Evolutionary conservation across 73 alveolate genomes (phyloP).

Genomic region (Durusdinium trenchii): DNA sequence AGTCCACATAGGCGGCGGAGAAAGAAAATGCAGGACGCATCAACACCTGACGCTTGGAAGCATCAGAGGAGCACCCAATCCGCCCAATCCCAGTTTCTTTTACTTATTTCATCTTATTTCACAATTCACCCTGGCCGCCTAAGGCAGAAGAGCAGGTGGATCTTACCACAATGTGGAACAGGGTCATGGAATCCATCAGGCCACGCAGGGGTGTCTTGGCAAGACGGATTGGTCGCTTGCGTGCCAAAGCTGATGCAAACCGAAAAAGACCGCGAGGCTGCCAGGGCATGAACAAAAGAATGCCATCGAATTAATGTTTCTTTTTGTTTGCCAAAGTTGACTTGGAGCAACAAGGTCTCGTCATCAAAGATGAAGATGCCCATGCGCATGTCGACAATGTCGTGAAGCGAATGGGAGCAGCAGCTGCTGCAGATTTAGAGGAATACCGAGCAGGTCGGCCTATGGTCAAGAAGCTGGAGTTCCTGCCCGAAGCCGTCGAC

Average conservation of each 20-base stretch:
- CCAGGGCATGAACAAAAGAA: too few relatives aligned
- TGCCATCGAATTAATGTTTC: too few relatives aligned
- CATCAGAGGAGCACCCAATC: not conserved
- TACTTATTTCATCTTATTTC: not conserved
- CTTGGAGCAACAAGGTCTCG: conserved; percentile 1
- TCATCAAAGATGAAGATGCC: conserved; percentile 93
- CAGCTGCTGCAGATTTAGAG: conserved; percentile 36
- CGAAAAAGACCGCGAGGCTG: too few relatives aligned
- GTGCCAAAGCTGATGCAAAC: too few relatives aligned
- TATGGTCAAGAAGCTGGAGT: conserved; percentile 76
- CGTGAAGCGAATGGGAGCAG: conserved; percentile 19
- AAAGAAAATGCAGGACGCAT: not conserved
- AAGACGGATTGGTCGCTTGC: not conserved
- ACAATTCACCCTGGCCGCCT: not conserved
- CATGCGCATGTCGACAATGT: conserved; percentile 59
- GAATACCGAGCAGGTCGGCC: not conserved
- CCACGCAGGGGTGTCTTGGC: conserved; percentile 80
- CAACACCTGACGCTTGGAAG: not conserved
- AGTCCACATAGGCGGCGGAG: not conserved
- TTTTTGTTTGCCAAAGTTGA: not conserved
- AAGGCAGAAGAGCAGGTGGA: not conserved
- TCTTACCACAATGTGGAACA: conserved; percentile 30
- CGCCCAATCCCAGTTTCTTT: not conserved
- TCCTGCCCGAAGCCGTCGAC: conserved; percentile 79
- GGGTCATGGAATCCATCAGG: conserved; percentile 69